Evolutionary conservation across 2,329 filamentous ascomycete species (phyloP), one percentile per base, ranked within the genome.

Genomic region (Colletotrichum siamense): DNA sequence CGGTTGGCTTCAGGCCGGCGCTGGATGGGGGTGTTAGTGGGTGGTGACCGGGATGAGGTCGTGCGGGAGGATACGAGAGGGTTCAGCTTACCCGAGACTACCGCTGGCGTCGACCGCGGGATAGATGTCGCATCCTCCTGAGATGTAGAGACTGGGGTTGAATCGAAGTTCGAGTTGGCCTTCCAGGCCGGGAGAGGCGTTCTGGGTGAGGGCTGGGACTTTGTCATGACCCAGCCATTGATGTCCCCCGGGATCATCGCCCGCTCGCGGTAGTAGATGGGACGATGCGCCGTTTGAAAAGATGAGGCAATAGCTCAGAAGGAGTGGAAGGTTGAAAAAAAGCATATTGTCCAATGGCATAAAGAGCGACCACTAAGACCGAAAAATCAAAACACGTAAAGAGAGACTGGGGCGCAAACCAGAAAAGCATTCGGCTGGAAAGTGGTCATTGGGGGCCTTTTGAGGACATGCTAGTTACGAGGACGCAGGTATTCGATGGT

Each of bases 161-260:
- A 49, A 66, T 13, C 64, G 64, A 66, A 66, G 64, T 39, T 66
- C 39, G 3, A 66, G 18, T 9, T 66, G 64, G 22, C 64, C 64
- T n/a, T 66, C 64, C 9, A 66, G n/a, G 3, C 36, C 64, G 0
- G 36, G 12, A 2, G 34, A 49, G 64, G 64, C 64, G 18, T 28
- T 66, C 26, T 28, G 64, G 36, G 34, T 66, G 24, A 66, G 18
- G 10, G 64, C 32, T 10, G 44, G 22, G 10, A 66, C 36, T 39
- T 66, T 44, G 16, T 66, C 16, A 13, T 66, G 39, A 2, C 3
- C 55, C 3, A 59, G 6, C 26, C 55, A 59, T 18, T 3, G 34
- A 7, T 66, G 64, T 1, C 64, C 64, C 3, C 36, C 22, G 52
- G 34, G 34, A 10, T 66, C 64, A 15, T 49, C 36, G 1, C 64